A percentile compares a stretch with the other conserved stretches of the same genome.
Conservation (phyloP, 805 yeast genomes). For the Suhomyces emberorum region DNA sequence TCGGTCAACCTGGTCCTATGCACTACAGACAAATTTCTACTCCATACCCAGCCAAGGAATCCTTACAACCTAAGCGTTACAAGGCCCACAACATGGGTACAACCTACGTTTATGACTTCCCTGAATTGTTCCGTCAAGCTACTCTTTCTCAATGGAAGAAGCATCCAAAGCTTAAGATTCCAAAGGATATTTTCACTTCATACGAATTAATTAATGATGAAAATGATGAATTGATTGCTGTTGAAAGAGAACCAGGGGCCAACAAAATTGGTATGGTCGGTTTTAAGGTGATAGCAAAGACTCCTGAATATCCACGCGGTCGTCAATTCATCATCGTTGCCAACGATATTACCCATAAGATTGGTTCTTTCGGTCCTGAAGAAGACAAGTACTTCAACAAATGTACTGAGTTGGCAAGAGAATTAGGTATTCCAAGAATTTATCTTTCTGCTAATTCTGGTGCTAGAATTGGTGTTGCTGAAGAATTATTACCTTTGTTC, state of each 20-base stretch:
- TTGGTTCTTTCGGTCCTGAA: slow-evolving; percentile 97
- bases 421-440: slow-evolving; percentile 89
- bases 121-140: slow-evolving; percentile 96
- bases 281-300: slow-evolving; percentile 83
- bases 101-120: slow-evolving; percentile 97
- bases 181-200: slow-evolving; percentile 74
- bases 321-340: slow-evolving; percentile 92
- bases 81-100: slow-evolving; percentile 98
- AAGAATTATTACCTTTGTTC: slow-evolving; percentile 84
- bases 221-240: slow-evolving; percentile 75
- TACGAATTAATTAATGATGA: slow-evolving; percentile 86
- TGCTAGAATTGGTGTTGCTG: slow-evolving; percentile 98
- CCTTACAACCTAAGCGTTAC: slow-evolving; percentile 97
- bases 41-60: slow-evolving; percentile 97
- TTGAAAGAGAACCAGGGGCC: slow-evolving; percentile 94
- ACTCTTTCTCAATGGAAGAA: slow-evolving; percentile 81
- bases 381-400: slow-evolving; percentile 91
- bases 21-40: slow-evolving; percentile 93
- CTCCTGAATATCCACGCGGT: slow-evolving; percentile 96
- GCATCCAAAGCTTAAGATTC: slow-evolving; percentile 53
- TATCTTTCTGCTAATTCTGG: slow-evolving; percentile 98
- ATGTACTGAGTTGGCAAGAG: slow-evolving; percentile 89
- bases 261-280: slow-evolving; percentile 98
- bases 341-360: slow-evolving; percentile 94
- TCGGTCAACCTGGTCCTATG: slow-evolving; percentile 95